Base-by-base conservation (phyloP, 345 rosid genomes). In the Boechera retrofracta region DNA sequence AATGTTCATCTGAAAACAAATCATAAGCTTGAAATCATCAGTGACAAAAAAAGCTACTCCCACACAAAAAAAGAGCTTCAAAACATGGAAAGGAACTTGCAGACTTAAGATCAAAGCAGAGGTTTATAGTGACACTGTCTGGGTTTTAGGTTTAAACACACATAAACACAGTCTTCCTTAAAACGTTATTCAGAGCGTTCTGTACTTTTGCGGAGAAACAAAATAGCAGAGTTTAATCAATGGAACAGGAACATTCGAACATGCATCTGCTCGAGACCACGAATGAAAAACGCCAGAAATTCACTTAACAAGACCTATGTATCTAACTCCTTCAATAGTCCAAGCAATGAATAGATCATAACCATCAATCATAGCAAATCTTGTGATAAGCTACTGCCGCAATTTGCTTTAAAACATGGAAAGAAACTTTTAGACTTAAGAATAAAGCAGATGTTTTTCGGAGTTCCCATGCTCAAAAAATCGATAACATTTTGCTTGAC, bases 1-100 rank as follows among this genome's bases (percentile, higher is more conserved):
- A 16, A 58, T 77, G 78, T 87, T 92, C 78, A 84, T 74, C 92
- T 88, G 86, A 71, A 64, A 69, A 48, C 78, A 80, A 67, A 68
- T 11, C 57, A 56, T 56, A 68, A 75, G 52, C 4, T 53, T 11
- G 4, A 61, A 10, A 13, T 53, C 67, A 64, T 71, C 53, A 64
- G 67, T 60, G 11, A 67, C 32, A 51, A 47, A 47, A 51, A 12
- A 55, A 65, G 68, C 55, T 52, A 38, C 11, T 11, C 5, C 32
- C 36, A 41, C 74, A 47, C 8, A 47, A 47, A 26, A 4, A 21
- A 35, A 55, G n/a, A 57, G 2, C 13, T 32, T 35, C 42, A 36
- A 66, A 35, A 52, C 15, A 57, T 4, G 21, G 32, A 44, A 73
- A 49, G 10, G 32, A 61, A 36, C 41, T 62, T 16, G 13, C 3